Percentiles rank a stretch among this genome's conserved stretches.
These are phyloP conservation scores for Yarrowia porcina DNA, from an alignment of 805 yeast genomes.

Conservation along the genomic window DNA sequence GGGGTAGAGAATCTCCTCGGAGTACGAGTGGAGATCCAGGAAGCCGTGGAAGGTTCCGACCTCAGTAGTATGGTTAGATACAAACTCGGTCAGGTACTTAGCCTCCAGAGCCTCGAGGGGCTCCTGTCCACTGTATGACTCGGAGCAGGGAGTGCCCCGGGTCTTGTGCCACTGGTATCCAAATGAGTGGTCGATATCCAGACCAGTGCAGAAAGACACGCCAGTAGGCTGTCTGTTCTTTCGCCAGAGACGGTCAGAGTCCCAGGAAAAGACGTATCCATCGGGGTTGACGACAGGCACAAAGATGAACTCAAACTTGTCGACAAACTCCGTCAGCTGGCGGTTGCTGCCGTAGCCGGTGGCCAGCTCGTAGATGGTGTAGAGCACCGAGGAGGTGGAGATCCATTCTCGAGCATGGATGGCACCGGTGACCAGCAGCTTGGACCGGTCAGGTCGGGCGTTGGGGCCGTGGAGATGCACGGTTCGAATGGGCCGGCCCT, in stretches of 20 bases:
- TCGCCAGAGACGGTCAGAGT: conserved; percentile 76
- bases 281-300: conserved; percentile 88
- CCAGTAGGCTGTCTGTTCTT: conserved; percentile 79
- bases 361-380: conserved; percentile 49
- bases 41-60: conserved; percentile 56
- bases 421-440: conserved; percentile 78
- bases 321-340: conserved; percentile 48
- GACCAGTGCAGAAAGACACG: conserved; percentile 66
- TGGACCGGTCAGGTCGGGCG: conserved; percentile 45
- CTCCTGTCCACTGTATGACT: conserved; percentile 72
- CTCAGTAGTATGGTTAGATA: conserved; percentile 33
- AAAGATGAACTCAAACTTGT: conserved; percentile 65
- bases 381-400: conserved; percentile 66
- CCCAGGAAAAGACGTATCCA: conserved; percentile 85
- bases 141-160: conserved; percentile 61
- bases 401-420: conserved; percentile 92
- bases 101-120: conserved; percentile 69
- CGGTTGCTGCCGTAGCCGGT: conserved; percentile 32
- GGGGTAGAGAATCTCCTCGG: conserved; percentile 79
- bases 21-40: conserved; percentile 78
- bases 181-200: conserved; percentile 80
- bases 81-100: conserved; percentile 27
- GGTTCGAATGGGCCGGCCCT: conserved; percentile 67
- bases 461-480: conserved; percentile 51
- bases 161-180: conserved; percentile 61